phyloP scores from a whole-genome alignment of 1,139 yeast species.

The Lodderomyces orthopsilosis region DNA sequence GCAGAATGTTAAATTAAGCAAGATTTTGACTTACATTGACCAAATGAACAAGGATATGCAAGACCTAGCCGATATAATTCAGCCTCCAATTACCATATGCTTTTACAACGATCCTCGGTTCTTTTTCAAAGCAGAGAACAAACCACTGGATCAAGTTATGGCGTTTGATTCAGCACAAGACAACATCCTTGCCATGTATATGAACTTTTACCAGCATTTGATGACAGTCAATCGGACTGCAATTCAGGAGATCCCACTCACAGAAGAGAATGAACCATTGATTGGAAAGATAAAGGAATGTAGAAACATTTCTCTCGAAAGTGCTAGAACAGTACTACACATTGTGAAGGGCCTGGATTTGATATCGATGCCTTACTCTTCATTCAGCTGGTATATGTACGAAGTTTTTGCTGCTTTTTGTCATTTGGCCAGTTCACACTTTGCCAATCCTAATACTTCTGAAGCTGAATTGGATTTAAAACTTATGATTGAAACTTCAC shows the following conservation, averaged over 20 bases:
- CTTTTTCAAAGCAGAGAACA: slow-evolving; percentile 8
- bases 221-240: slow-evolving; percentile 33
- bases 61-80: slow-evolving; percentile 12
- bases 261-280: slow-evolving; percentile 16
- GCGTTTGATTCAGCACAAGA: slow-evolving; percentile 14
- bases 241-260: slow-evolving; percentile 25
- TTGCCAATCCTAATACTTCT: slow-evolving; percentile 26
- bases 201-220: slow-evolving; percentile 30
- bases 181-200: slow-evolving; percentile 22
- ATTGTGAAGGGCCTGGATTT: slow-evolving; percentile 21
- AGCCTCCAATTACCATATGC: slow-evolving; percentile 19
- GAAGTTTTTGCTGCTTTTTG: slow-evolving; percentile 36
- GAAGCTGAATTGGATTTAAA: slow-evolving; percentile 28
- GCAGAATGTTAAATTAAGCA: slow-evolving; percentile 15
- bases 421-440: slow-evolving; percentile 25
- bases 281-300: slow-evolving; percentile 15
- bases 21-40: slow-evolving; percentile 16
- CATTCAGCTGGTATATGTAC: slow-evolving; percentile 30
- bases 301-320: slow-evolving; percentile 24
- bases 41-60: slow-evolving; percentile 20
- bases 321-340: slow-evolving; percentile 35
- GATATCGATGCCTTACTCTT: slow-evolving; percentile 19
- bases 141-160: slow-evolving; percentile 3
- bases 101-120: slow-evolving; percentile 25
- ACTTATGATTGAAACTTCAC: slow-evolving; percentile 27